These are phyloP conservation scores for Alternaria infectoria DNA, from an alignment of 2,329 filamentous ascomycete genomes.

Conservation along the genomic window DNA sequence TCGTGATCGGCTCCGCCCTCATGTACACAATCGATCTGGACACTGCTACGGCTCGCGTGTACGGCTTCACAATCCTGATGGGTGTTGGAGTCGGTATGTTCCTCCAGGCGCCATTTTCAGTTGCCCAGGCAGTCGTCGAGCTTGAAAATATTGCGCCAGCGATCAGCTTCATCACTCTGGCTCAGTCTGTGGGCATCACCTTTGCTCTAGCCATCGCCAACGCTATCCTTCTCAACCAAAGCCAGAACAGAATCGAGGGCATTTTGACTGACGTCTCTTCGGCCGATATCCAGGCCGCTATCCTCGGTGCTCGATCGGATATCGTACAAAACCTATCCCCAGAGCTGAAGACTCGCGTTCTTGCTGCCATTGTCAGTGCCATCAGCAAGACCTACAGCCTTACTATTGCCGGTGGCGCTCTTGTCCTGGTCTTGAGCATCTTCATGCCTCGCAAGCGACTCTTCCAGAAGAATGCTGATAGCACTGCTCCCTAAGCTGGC, in stretches of 20 bases:
- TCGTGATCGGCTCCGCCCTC: slow-evolving; percentile 19
- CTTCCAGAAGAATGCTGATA: not conserved
- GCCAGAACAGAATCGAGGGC: not conserved
- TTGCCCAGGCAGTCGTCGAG: slow-evolving; percentile 15
- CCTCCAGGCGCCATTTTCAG: slow-evolving; percentile 15
- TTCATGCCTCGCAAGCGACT: not conserved
- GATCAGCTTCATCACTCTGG: slow-evolving; percentile 20
- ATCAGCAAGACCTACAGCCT: slow-evolving; percentile 10
- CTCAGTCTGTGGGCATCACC: slow-evolving; percentile 19
- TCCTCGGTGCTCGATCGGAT: not conserved
- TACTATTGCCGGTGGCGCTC: not conserved
- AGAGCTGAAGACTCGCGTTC: not conserved
- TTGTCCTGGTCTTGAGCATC: not conserved
- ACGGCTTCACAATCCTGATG: slow-evolving; percentile 30
- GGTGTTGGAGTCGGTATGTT: slow-evolving; percentile 27
- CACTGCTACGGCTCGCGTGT: slow-evolving; percentile 20
- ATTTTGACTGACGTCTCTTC: not conserved
- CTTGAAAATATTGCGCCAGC: slow-evolving; percentile 11
- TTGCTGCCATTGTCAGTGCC: slow-evolving; percentile 1
- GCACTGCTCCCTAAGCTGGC: not conserved
- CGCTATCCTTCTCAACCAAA: not conserved
- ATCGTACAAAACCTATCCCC: not conserved
- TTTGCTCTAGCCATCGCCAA: slow-evolving; percentile 1
- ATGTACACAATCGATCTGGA: slow-evolving; percentile 15
- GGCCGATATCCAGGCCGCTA: not conserved